Evolutionary conservation across 2,329 filamentous ascomycete species (phyloP).

Genomic region (Talaromyces sp.): DNA sequence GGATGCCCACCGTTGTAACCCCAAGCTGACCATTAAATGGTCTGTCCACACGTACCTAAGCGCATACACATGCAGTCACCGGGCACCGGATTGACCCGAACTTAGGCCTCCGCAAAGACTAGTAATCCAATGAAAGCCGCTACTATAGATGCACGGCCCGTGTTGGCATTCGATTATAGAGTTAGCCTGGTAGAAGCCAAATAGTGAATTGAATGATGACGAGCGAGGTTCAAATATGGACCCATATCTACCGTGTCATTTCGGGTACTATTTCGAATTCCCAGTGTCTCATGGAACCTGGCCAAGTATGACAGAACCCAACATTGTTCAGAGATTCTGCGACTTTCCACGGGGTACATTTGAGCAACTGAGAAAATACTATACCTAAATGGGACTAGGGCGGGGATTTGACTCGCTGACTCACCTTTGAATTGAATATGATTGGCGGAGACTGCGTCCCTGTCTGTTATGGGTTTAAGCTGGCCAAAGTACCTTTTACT

Average conservation of each 20-base stretch:
- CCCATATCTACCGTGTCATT: no score
- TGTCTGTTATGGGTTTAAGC: neutral
- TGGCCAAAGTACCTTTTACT: neutral
- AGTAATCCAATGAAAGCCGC: neutral
- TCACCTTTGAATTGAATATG: neutral
- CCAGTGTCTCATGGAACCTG: no score
- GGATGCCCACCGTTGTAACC: no score
- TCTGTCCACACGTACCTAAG: neutral
- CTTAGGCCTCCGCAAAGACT: neutral
- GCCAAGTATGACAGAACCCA: neutral
- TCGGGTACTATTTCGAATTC: no score
- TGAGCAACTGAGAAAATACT: neutral
- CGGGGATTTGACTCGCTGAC: neutral
- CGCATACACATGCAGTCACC: neutral
- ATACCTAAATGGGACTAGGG: neutral
- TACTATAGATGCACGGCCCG: neutral
- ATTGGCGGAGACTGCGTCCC: slow-evolving; percentile 14
- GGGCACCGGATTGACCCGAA: neutral
- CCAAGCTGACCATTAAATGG: no score
- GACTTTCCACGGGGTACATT: slow-evolving; percentile 15
- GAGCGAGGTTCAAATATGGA: no score
- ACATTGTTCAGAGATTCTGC: neutral
- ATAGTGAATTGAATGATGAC: neutral
- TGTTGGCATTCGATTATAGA: neutral
- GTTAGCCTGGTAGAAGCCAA: neutral